phyloP scores from a whole-genome alignment of 2,329 filamentous ascomycete species.

The Leptographium radiaticola region DNA sequence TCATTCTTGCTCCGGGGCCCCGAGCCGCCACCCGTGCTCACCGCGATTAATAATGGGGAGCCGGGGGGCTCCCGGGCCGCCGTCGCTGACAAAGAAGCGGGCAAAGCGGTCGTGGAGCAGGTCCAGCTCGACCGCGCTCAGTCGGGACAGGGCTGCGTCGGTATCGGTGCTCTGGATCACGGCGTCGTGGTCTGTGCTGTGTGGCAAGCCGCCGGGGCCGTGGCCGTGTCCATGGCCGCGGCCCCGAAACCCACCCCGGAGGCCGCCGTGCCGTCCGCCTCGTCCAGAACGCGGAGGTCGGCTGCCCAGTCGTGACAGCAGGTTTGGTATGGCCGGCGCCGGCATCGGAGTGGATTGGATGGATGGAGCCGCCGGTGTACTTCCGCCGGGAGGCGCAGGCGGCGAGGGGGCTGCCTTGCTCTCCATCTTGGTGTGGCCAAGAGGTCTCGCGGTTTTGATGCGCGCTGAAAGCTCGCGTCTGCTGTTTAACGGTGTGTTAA shows the following conservation, averaged over 20 bases:
- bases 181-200: constrained; percentile 45
- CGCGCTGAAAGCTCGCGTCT: too few species aligned
- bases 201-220: constrained; percentile 20
- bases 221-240: constrained; percentile 8
- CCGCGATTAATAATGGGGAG: constrained; percentile 92
- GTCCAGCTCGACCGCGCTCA: constrained; percentile 76
- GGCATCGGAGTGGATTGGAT: constrained; percentile 37
- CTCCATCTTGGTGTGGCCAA: not conserved
- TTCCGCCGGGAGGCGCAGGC: not conserved
- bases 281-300: constrained; percentile 10
- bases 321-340: constrained; percentile 64
- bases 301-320: constrained; percentile 42
- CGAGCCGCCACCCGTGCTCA: constrained; percentile 21
- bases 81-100: constrained; percentile 44
- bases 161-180: constrained; percentile 81
- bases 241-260: constrained; percentile 1
- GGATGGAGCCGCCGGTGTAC: constrained; percentile 3
- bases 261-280: constrained; percentile 21
- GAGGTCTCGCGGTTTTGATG: not conserved
- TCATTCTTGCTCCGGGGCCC: too few species aligned
- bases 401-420: not conserved
- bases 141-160: constrained; percentile 76
- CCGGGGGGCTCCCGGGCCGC: constrained; percentile 43
- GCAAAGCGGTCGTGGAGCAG: constrained; percentile 80
- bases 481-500: too few species aligned